These are phyloP conservation scores for Ascoidea rubescens DNA, from an alignment of 805 yeast species.

Conservation along the genomic window DNA sequence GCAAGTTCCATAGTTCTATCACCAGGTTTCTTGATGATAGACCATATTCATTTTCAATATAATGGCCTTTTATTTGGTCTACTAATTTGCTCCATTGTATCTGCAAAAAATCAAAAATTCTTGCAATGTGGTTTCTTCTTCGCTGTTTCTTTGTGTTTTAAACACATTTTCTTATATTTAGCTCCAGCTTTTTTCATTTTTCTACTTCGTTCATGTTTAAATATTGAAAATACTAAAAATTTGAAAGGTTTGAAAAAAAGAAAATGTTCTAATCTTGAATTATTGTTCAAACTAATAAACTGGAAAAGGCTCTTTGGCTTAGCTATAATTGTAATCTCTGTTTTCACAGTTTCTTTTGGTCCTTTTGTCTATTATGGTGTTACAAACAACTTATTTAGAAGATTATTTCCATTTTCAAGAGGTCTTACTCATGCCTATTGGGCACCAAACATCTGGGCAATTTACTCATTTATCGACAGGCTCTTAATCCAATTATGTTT, in stretches of 20 bases:
- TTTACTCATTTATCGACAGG: slow-evolving; percentile 76
- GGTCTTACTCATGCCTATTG: slow-evolving; percentile 97
- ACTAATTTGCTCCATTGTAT: slow-evolving; percentile 56
- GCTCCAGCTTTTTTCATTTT: slow-evolving; percentile 90
- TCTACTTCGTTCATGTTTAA: slow-evolving; percentile 51
- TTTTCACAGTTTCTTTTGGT: slow-evolving; percentile 56
- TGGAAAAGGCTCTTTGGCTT: slow-evolving; percentile 50
- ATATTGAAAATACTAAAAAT: slow-evolving; percentile 20
- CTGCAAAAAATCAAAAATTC: slow-evolving; percentile 45
- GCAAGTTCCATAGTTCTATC: slow-evolving; percentile 74
- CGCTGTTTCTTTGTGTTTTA: slow-evolving; percentile 73
- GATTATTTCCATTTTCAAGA: slow-evolving; percentile 87
- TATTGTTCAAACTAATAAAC: slow-evolving; percentile 19
- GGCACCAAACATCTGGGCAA: slow-evolving; percentile 98
- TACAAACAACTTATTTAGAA: slow-evolving; percentile 44
- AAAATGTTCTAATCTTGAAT: not conserved
- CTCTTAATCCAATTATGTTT: slow-evolving; percentile 27
- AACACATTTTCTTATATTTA: slow-evolving; percentile 82
- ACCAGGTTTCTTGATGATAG: slow-evolving; percentile 84
- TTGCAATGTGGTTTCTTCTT: slow-evolving; percentile 57
- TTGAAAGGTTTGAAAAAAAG: slow-evolving; percentile 18
- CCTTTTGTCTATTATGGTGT: slow-evolving; percentile 60
- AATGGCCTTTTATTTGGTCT: slow-evolving; percentile 89
- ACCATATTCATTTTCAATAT: slow-evolving; percentile 94
- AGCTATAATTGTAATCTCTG: slow-evolving; percentile 45